phyloP scores from a whole-genome alignment of 495 filamentous ascomycete species.

The Xylaria bambusicola region DNA sequence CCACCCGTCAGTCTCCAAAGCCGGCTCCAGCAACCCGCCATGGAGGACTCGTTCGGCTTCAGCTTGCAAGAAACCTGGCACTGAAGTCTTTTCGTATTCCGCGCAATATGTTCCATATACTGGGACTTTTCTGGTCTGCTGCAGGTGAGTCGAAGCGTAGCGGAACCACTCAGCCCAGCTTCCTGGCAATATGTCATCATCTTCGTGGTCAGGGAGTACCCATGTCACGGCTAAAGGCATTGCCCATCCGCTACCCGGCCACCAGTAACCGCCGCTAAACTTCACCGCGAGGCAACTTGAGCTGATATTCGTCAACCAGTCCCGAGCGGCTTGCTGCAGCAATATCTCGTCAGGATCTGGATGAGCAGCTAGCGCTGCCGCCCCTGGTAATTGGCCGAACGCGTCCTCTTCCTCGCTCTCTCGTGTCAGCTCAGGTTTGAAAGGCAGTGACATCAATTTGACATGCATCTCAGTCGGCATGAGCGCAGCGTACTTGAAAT shows the following conservation, averaged over 20 bases:
- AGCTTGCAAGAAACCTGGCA: slow-evolving; percentile 1
- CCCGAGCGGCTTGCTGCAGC: slow-evolving; percentile 7
- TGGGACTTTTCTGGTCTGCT: slow-evolving; percentile 22
- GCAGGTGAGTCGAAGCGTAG: slow-evolving; percentile 26
- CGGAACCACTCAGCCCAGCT: slow-evolving; percentile 32
- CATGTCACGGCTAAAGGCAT: slow-evolving; percentile 20
- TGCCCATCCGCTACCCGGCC: slow-evolving; percentile 22
- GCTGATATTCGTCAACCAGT: slow-evolving; percentile 9
- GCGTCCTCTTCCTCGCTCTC: not conserved
- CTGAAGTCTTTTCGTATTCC: slow-evolving; percentile 4
- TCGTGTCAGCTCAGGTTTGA: slow-evolving; percentile 13
- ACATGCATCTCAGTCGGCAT: slow-evolving; percentile 7
- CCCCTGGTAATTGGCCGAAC: not conserved
- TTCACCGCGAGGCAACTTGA: slow-evolving; percentile 12
- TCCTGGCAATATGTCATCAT: slow-evolving; percentile 21
- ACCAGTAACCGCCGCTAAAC: slow-evolving; percentile 16
- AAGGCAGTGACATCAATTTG: slow-evolving; percentile 12
- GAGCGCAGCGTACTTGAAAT: slow-evolving; percentile 9
- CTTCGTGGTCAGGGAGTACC: slow-evolving; percentile 24
- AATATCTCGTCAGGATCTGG: not conserved
- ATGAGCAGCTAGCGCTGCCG: not conserved
- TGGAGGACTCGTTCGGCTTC: slow-evolving; percentile 7
- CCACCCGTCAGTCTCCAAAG: slow-evolving; percentile 12
- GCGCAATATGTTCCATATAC: slow-evolving; percentile 8
- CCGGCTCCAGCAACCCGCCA: slow-evolving; percentile 15